Evolutionary conservation across 805 yeast species (phyloP).

Genomic region (Yarrowia hollandica): DNA sequence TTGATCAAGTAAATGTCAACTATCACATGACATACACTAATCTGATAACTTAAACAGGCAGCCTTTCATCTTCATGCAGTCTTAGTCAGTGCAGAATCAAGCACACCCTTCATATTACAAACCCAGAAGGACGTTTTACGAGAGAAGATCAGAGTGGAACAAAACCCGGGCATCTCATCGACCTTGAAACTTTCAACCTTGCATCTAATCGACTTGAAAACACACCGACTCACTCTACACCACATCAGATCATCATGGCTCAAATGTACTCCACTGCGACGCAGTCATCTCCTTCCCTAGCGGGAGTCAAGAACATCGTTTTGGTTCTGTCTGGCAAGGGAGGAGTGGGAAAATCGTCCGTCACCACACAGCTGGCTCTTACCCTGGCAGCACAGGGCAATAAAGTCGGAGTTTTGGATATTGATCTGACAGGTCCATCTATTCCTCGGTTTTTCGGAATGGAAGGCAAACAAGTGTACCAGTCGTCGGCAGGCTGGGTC

Average conservation of each 20-base stretch:
- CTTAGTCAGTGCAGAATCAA: neutral
- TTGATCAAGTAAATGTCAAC: neutral
- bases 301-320: slow-evolving; percentile 69
- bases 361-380: slow-evolving; percentile 92
- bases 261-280: slow-evolving; percentile 27
- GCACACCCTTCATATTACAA: too few relatives aligned
- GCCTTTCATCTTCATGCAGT: neutral
- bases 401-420: slow-evolving; percentile 92
- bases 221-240: too few relatives aligned
- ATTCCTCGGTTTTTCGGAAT: slow-evolving; percentile 95
- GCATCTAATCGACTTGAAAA: too few relatives aligned
- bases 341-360: slow-evolving; percentile 96
- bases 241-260: neutral
- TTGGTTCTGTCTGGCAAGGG: slow-evolving; percentile 92
- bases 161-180: too few relatives aligned
- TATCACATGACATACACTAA: slow-evolving; percentile 14
- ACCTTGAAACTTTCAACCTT: too few relatives aligned
- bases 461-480: slow-evolving; percentile 76
- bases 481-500: slow-evolving; percentile 83
- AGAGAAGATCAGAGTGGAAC: too few relatives aligned
- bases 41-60: slow-evolving; percentile 22
- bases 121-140: too few relatives aligned
- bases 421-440: slow-evolving; percentile 96
- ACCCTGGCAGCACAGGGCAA: slow-evolving; percentile 67
- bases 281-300: slow-evolving; percentile 40